Evolutionary conservation across 306 rosid species (phyloP), one percentile per base, ranked within the genome.

Genomic region (Cucurbita pepo): DNA sequence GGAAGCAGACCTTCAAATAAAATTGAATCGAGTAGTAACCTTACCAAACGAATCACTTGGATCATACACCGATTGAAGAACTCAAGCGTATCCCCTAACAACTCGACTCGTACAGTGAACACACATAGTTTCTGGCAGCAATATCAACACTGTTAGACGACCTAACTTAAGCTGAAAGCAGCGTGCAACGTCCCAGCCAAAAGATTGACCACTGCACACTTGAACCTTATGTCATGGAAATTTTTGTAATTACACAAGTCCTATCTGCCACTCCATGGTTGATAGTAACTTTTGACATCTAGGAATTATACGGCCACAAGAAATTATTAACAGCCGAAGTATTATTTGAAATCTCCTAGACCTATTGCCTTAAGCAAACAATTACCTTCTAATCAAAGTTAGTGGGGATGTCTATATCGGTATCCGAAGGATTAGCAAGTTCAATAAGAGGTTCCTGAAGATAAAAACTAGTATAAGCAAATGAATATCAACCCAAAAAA

Each of bases 381-480:
- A 38, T 75, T 86, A 85, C 93, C 91, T 84, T 93, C 86, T 89
- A 90, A 81, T 87, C 92, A 69, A 90, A 87, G 85, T 85, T 88
- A 83, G 88, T 82, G 15, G 92, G 85, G 81, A 90, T 85, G 80
- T 90, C 97, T 66, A 88, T 60, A 61, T 94, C 96, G 58, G 89
- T 87, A 81, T 89, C 90, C 12, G 89, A 83, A 50, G 97, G 87
- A 94, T 85, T 87, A 76, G 94, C 71, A 71, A 94, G 92, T 81
- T 94, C 92, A 37, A 69, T 85, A 80, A 90, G 79, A 73, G 94
- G 89, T 77, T 89, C 98, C 97, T 94, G 85, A 55, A 45, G 66
- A 79, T 60, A 64, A 83, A 30, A 60, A 80, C 76, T 73, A 14
- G 69, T 34, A 64, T 60, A 64, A 45, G 34, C 34, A n/a, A 47